Conservation (phyloP, 2,329 filamentous ascomycete species). For the Fusarium gaditjirri region DNA sequence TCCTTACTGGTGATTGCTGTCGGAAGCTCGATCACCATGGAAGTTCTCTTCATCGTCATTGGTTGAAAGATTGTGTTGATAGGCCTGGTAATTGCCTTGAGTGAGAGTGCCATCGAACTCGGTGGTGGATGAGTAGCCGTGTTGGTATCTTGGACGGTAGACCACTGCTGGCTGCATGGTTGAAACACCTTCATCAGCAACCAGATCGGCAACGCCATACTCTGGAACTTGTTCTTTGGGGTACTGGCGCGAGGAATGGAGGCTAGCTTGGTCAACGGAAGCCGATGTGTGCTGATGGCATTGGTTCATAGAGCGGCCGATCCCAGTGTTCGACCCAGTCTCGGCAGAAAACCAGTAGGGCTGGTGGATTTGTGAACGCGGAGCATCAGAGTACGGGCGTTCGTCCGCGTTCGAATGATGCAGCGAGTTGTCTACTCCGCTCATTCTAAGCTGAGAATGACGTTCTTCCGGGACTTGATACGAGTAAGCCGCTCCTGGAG, state of each 20-base stretch:
- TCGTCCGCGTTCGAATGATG: not conserved
- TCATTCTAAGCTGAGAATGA: not conserved
- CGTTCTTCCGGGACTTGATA: slow-evolving; percentile 1
- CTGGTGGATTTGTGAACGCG: slow-evolving; percentile 14
- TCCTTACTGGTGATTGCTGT: not conserved
- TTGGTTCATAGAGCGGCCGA: slow-evolving; percentile 21
- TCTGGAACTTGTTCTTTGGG: slow-evolving; percentile 4
- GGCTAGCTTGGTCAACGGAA: not conserved
- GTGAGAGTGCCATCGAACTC: not conserved
- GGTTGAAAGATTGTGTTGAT: not conserved
- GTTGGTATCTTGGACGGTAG: not conserved
- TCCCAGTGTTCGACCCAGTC: slow-evolving; percentile 14
- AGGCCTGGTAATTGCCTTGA: not conserved
- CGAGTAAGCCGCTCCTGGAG: not conserved
- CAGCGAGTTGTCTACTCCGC: not conserved
- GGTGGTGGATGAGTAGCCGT: not conserved
- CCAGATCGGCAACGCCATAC: not conserved
- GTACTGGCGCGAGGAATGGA: not conserved
- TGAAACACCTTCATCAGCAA: not conserved
- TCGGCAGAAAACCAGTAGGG: slow-evolving; percentile 23
- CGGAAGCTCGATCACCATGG: not conserved
- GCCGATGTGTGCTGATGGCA: slow-evolving; percentile 16
- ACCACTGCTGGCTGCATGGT: not conserved
- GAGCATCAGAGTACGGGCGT: not conserved
- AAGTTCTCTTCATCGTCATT: not conserved